Evolutionary conservation across 192 early-diverging fungal species (phyloP).

Genomic region (Umbelopsis sp.): DNA sequence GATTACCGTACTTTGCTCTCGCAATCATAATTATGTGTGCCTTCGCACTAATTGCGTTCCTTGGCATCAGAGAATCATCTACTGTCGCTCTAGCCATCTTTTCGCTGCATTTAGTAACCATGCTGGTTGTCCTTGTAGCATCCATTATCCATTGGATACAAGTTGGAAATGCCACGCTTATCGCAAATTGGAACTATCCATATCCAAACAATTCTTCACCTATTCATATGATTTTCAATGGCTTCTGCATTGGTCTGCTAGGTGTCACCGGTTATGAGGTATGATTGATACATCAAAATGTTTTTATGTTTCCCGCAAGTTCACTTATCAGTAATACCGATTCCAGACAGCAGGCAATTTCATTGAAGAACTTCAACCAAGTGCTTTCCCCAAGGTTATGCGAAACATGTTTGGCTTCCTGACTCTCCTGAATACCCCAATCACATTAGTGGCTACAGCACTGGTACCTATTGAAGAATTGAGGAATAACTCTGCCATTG

Average conservation of each 20-base stretch:
- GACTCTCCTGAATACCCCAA: slow-evolving; percentile 47
- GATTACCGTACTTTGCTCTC: slow-evolving; percentile 39
- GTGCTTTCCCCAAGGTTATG: slow-evolving; percentile 60
- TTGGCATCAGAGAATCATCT: slow-evolving; percentile 55
- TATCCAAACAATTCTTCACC: slow-evolving; percentile 30
- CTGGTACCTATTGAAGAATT: slow-evolving; percentile 50
- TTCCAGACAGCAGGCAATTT: slow-evolving; percentile 48
- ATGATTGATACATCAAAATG: not conserved
- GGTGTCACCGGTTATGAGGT: slow-evolving; percentile 55
- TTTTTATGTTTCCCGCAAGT: not conserved
- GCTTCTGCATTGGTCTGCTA: slow-evolving; percentile 58
- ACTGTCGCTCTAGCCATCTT: slow-evolving; percentile 51
- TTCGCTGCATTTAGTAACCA: slow-evolving; percentile 42
- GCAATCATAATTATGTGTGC: slow-evolving; percentile 46
- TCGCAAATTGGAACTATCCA: slow-evolving; percentile 49
- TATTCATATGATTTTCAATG: slow-evolving; percentile 45
- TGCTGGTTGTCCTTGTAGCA: slow-evolving; percentile 44
- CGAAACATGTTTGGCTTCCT: slow-evolving; percentile 53
- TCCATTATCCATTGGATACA: slow-evolving; percentile 44
- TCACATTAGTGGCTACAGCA: slow-evolving; percentile 44
- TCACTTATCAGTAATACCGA: not conserved
- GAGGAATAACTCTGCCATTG: slow-evolving; percentile 37
- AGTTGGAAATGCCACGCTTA: slow-evolving; percentile 38
- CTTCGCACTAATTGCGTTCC: slow-evolving; percentile 49
- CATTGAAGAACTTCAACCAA: slow-evolving; percentile 58